Evolutionary conservation across 805 yeast species (phyloP).

Genomic region (Cyberlindnera xylosilytica): DNA sequence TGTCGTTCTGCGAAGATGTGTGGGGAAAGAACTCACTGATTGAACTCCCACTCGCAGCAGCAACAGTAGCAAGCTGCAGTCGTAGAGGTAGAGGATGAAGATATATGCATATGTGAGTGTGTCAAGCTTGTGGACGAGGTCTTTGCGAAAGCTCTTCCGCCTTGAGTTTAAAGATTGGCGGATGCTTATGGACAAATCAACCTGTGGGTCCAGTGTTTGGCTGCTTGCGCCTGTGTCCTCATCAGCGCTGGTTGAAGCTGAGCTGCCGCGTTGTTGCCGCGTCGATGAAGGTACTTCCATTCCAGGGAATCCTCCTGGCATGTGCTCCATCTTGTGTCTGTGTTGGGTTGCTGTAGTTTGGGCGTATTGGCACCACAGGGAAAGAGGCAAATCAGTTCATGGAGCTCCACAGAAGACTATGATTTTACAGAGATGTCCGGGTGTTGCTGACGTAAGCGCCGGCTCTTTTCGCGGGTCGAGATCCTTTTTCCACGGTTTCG

Average conservation of each 20-base stretch:
- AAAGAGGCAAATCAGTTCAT: too few species aligned
- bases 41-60: slow-evolving; percentile 14
- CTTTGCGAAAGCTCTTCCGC: slow-evolving; percentile 14
- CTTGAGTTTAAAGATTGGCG: slow-evolving; percentile 17
- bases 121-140: slow-evolving; percentile 14
- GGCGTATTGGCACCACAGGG: too few species aligned
- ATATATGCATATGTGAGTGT: slow-evolving; percentile 10
- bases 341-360: neutral
- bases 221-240: neutral
- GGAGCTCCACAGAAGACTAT: too few species aligned
- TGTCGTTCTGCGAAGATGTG: neutral
- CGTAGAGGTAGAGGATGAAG: slow-evolving; percentile 21
- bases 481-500: too few species aligned
- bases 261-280: neutral
- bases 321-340: slow-evolving; percentile 15
- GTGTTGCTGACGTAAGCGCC: too few species aligned
- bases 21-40: slow-evolving; percentile 9
- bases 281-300: slow-evolving; percentile 3
- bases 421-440: too few species aligned
- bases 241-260: neutral
- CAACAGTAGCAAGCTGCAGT: slow-evolving; percentile 25
- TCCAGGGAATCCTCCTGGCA: slow-evolving; percentile 26
- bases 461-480: too few species aligned
- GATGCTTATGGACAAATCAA: slow-evolving; percentile 3
- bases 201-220: slow-evolving; percentile 1